These are phyloP conservation scores for Condylostoma magnum DNA, from an alignment of 169 alveolate species.

Conservation along the genomic window DNA sequence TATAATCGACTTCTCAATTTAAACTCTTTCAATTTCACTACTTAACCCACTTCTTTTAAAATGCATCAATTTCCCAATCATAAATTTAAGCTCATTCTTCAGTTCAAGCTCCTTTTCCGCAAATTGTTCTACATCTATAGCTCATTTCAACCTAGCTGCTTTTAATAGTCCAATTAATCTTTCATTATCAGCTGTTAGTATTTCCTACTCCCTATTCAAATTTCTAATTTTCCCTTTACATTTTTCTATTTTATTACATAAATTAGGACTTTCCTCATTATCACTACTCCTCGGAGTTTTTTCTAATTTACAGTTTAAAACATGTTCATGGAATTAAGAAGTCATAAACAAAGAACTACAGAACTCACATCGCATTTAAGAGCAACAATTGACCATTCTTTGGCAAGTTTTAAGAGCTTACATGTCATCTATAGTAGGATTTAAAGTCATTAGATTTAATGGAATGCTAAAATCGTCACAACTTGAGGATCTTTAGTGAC, in stretches of 20 bases:
- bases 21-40: too few relatives aligned
- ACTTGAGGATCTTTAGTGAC: not conserved
- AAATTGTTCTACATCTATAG: constrained; percentile 1
- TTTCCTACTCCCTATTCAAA: constrained; percentile 1
- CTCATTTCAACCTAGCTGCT: constrained; percentile 8
- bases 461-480: too few relatives aligned
- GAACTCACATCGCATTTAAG: not conserved
- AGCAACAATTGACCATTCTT: not conserved
- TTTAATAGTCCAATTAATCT: constrained; percentile 4
- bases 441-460: not conserved
- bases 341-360: not conserved
- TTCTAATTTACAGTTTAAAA: constrained; percentile 19
- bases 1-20: too few relatives aligned
- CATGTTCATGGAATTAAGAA: not conserved
- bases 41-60: too few relatives aligned
- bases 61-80: too few relatives aligned
- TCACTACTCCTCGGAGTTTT: not conserved
- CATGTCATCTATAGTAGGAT: not conserved
- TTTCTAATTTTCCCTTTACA: not conserved
- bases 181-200: not conserved
- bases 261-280: not conserved
- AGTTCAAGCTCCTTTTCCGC: not conserved
- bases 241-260: not conserved
- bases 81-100: constrained; percentile 9
- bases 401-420: not conserved